A percentile compares a stretch with the other conserved stretches of the same genome.
phyloP scores from a whole-genome alignment of 768 basidiomycete species.

The Phlegmacium glaucopus region DNA sequence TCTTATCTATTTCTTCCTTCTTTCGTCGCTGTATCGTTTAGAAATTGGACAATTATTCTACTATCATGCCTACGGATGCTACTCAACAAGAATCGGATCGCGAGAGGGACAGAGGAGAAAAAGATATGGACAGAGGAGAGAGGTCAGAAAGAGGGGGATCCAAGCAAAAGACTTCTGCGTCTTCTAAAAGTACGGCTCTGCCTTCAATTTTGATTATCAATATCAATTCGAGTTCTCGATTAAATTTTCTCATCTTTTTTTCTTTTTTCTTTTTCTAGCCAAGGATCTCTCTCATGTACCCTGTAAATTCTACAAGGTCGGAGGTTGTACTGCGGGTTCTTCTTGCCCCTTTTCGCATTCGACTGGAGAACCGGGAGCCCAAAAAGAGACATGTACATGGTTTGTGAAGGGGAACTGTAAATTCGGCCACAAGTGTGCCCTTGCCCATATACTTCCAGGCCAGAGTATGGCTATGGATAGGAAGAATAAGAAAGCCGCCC shows the following conservation, averaged over 20 bases:
- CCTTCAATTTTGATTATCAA: not conserved
- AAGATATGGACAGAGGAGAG: constrained; percentile 21
- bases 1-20: constrained; percentile 1
- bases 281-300: constrained; percentile 95
- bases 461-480: constrained; percentile 95
- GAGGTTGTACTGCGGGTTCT: constrained; percentile 89
- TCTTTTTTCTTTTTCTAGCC: constrained; percentile 33
- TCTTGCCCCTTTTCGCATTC: constrained; percentile 95
- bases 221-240: not conserved
- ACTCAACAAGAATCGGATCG: constrained; percentile 22
- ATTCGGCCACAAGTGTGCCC: constrained; percentile 77
- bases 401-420: constrained; percentile 89
- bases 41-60: not conserved
- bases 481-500: constrained; percentile 95
- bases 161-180: constrained; percentile 27
- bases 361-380: constrained; percentile 66
- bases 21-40: constrained; percentile 4
- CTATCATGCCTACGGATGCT: constrained; percentile 20
- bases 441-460: constrained; percentile 92
- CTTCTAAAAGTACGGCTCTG: constrained; percentile 22
- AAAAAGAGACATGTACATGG: constrained; percentile 84
- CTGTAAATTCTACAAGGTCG: constrained; percentile 96
- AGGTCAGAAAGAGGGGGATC: constrained; percentile 16
- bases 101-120: constrained; percentile 24
- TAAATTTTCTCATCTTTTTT: not conserved